Evolutionary conservation across 495 filamentous ascomycete species (phyloP), one percentile per base, ranked within the genome.

Genomic region (Penicillium riverlandense): DNA sequence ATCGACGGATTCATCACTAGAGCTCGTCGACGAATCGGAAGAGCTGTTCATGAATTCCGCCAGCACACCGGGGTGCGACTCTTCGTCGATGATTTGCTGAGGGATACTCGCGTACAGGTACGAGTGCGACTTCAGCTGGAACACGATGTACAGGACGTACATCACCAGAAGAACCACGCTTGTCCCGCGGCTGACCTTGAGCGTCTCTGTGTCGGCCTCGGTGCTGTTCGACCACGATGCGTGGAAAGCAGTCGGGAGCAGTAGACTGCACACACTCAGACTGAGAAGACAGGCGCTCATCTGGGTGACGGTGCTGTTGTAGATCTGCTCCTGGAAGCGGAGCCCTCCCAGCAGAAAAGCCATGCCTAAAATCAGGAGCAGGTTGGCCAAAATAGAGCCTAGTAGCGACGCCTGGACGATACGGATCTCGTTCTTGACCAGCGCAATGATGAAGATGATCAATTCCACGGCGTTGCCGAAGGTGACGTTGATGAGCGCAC

Each of bases 221-320:
- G 28, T 50, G n/a, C 54, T 57, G 54, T 80, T 72, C 34, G 67
- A 80, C 63, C 87, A 95, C 0, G 88, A 90, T n/a, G 87, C 84
- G 55, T 95, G 88, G 66, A 95, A 95, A 8, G 88, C 90, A 35
- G 90, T 95, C 72, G 87, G 87, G 7, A 94, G 63, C 2, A 94
- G 67, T 4, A 96, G 71, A 66, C 88, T 94, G 59, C 84, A 88
- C 13, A 95, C 90, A 57, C 85, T 88, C 63, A 96, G 68, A 70
- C 86, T 90, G 48, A 96, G 79, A 37, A 96, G 71, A 67, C 87
- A 94, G 27, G 90, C 88, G 55, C 89, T 95, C 86, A 92, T 96
- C 65, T 95, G 88, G 2, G 89, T 95, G 38, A 94, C 86, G 16
- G 87, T 94, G 65, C 80, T 92, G 64, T 96, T 96, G 67, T 96